Percentiles rank a stretch among this genome's conserved stretches.
phyloP scores from a whole-genome alignment of 345 rosid species.

The Citrus cavaleriei region DNA sequence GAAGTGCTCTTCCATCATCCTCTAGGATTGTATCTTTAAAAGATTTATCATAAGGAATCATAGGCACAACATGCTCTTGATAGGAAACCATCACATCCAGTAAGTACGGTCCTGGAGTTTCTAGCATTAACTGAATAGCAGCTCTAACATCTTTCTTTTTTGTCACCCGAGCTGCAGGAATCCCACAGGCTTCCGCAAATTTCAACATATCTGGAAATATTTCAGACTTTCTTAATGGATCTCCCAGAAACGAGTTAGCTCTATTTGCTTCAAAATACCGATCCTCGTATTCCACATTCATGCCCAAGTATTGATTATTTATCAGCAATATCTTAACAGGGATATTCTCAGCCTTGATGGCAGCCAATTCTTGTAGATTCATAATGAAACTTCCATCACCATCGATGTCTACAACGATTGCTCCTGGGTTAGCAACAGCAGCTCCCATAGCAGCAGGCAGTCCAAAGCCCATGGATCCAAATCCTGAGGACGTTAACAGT shows the following conservation, averaged over 20 bases:
- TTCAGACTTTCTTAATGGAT: constrained; percentile 63
- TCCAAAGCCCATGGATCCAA: constrained; percentile 97
- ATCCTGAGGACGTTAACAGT: constrained; percentile 79
- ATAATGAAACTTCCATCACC: constrained; percentile 96
- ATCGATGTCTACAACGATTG: constrained; percentile 80
- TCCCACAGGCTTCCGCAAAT: constrained; percentile 76
- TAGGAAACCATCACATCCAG: constrained; percentile 82
- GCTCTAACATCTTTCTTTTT: constrained; percentile 52
- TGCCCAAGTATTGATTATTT: constrained; percentile 91
- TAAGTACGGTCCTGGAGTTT: constrained; percentile 80
- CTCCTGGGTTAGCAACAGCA: constrained; percentile 77
- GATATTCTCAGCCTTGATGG: constrained; percentile 72
- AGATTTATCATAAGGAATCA: constrained; percentile 87
- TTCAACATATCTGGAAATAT: constrained; percentile 75
- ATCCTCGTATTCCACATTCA: constrained; percentile 94
- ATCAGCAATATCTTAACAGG: constrained; percentile 69
- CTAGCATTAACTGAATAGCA: constrained; percentile 74
- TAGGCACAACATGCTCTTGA: constrained; percentile 90
- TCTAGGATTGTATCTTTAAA: constrained; percentile 73
- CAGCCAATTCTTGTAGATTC: constrained; percentile 89
- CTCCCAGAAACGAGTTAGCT: constrained; percentile 75
- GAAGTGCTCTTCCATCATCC: constrained; percentile 71
- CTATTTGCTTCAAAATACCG: constrained; percentile 81
- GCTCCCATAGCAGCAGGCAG: constrained; percentile 95
- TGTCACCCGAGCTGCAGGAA: constrained; percentile 76